phyloP scores from a whole-genome alignment of 2,329 filamentous ascomycete species.

The Penicillium digitatum region DNA sequence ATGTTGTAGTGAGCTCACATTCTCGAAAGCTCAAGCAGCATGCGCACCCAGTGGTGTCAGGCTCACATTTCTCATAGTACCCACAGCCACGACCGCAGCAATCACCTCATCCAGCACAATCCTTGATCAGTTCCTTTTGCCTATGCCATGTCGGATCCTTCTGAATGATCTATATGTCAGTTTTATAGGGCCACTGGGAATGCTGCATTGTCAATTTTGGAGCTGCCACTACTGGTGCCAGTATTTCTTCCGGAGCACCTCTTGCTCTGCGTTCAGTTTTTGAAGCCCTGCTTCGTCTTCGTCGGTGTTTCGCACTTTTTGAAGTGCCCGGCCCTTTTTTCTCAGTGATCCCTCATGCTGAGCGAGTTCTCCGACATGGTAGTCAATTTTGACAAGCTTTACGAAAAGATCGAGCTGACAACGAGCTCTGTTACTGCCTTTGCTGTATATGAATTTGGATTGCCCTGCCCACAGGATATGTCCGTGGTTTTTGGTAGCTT shows the following conservation, averaged over 20 bases:
- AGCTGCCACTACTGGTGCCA: not conserved
- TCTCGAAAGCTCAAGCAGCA: not conserved
- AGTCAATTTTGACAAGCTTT: not conserved
- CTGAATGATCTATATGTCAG: not conserved
- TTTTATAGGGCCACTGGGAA: not conserved
- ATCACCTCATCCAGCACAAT: not conserved
- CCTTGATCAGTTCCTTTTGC: not conserved
- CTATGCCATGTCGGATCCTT: not conserved
- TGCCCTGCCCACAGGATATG: not conserved
- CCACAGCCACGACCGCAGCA: not conserved
- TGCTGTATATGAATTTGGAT: not conserved
- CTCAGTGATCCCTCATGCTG: not conserved
- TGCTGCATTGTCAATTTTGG: not conserved
- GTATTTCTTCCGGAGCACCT: not conserved
- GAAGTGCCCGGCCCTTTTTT: not conserved
- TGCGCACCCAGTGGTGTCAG: not conserved
- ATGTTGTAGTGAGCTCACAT: not conserved
- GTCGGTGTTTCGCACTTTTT: not conserved
- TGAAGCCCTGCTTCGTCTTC: not conserved
- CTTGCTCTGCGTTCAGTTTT: not conserved
- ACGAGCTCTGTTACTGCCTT: not conserved
- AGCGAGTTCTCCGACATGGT: not conserved
- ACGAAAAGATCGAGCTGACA: not conserved
- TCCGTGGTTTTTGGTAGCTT: not conserved
- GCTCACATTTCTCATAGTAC: not conserved